These are phyloP conservation scores for Magnaporthales sp. DNA, from an alignment of 2,329 filamentous ascomycete species.

Conservation along the genomic window DNA sequence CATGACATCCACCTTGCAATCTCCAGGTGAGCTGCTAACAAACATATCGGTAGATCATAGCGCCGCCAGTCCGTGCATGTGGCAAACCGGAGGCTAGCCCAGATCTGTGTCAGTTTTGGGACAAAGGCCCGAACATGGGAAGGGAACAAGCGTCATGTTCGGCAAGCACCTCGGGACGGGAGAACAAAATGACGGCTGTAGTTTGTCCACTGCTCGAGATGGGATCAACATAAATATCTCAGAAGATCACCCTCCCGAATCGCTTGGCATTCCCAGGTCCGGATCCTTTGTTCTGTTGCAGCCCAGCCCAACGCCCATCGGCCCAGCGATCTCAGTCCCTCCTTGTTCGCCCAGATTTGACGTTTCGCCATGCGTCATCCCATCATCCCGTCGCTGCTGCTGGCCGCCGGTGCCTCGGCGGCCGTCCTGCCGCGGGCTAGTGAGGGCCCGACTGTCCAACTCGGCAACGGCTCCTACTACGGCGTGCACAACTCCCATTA, in stretches of 20 bases:
- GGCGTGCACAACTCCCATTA: conserved; percentile 22
- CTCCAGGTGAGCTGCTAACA: neutral
- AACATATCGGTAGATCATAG: neutral
- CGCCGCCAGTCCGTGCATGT: neutral
- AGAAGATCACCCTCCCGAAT: neutral
- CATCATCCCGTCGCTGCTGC: neutral
- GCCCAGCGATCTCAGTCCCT: neutral
- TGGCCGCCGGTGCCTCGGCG: neutral
- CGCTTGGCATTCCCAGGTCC: neutral
- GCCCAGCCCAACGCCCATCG: neutral
- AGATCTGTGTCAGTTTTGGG: neutral
- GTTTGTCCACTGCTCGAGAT: neutral
- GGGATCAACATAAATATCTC: neutral
- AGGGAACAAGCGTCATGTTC: neutral
- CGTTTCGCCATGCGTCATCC: neutral
- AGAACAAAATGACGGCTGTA: neutral
- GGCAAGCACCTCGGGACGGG: neutral
- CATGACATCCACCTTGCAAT: neutral
- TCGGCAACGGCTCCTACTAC: conserved; percentile 27
- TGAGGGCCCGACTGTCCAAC: conserved; percentile 6
- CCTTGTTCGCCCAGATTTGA: too few species aligned
- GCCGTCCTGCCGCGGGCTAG: neutral
- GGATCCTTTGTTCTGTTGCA: neutral
- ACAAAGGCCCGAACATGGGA: neutral
- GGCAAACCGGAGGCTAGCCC: neutral